Evolutionary conservation across 2,329 filamentous ascomycete genomes (phyloP), one percentile per base, ranked within the genome.

Genomic region (Colletotrichum scovillei): DNA sequence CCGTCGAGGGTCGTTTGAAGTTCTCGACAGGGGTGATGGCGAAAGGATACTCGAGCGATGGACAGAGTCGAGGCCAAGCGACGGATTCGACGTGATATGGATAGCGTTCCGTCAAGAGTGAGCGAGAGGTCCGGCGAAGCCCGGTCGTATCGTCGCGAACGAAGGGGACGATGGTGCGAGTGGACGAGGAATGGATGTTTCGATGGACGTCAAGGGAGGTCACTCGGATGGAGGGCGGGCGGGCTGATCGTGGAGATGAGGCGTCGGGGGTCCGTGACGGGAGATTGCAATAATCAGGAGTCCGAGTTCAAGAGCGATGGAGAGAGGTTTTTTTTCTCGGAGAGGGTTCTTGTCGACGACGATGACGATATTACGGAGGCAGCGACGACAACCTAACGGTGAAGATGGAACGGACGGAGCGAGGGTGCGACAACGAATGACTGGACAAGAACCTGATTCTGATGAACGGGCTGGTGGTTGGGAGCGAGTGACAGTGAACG

Each of bases 381-480:
- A 55, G 56, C 53, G n/a, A 46, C 60, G 65, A n/a, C 30, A 66
- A 56, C 30, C 28, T 55, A 52, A 24, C 53, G 35, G 52, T 16
- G 59, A 72, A 14, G 30, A 49, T 35, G n/a, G n/a, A 30, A 69
- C 57, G 67, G 71, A 69, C 57, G 70, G 71, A 74, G 69, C 68
- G 72, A 74, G 55, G 56, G 72, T 74, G 42, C 59, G 69, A 63
- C 57, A 74, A 68, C 72, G 63, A 74, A 63, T 26, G 72, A 64
- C 69, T 67, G 55, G 66, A 59, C 65, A 63, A 30, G 22, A 58
- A 72, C 35, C 49, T 24, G 52, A 55, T 30, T 19, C 49, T 38
- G 26, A 63, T 22, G 30, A 24, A n/a, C 38, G 16, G n/a, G 26
- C 26, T 8, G 63, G 64, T 35, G 30, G 59, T 35, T 58, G 57